Evolutionary conservation across 768 basidiomycete genomes (phyloP).

Genomic region (Cystobasidium tubakii): DNA sequence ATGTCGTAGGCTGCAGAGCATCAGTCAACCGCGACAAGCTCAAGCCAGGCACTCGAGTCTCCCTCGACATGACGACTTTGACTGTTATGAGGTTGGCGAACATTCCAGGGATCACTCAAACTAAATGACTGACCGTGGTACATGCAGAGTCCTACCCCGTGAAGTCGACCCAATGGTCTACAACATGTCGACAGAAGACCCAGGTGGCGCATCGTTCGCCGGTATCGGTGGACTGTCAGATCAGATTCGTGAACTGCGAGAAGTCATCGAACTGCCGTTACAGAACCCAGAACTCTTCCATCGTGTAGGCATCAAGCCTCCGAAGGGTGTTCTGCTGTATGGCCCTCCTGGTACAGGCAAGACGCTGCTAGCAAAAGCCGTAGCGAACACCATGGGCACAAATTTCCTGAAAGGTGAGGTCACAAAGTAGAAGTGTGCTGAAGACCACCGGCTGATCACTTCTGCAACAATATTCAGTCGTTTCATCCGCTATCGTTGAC

Average conservation of each 20-base stretch:
- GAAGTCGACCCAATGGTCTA: constrained; percentile 98
- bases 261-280: constrained; percentile 93
- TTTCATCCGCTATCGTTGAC: constrained; percentile 94
- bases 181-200: constrained; percentile 98
- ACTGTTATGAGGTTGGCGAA: constrained; percentile 98
- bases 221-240: constrained; percentile 93
- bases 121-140: not conserved
- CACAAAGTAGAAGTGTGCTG: not conserved
- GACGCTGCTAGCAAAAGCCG: constrained; percentile 86
- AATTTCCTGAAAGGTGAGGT: constrained; percentile 74
- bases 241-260: constrained; percentile 91
- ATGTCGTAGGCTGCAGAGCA: constrained; percentile 94
- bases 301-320: constrained; percentile 93
- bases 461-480: constrained; percentile 54
- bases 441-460: not conserved
- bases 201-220: constrained; percentile 88
- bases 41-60: constrained; percentile 88
- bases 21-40: constrained; percentile 85
- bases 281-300: constrained; percentile 88
- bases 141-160: constrained; percentile 67
- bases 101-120: no score
- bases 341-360: constrained; percentile 97
- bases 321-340: constrained; percentile 86
- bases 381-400: constrained; percentile 93
- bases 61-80: constrained; percentile 97